Evolutionary conservation across 495 filamentous ascomycete species (phyloP).

Genomic region (Cetradonia linearis): DNA sequence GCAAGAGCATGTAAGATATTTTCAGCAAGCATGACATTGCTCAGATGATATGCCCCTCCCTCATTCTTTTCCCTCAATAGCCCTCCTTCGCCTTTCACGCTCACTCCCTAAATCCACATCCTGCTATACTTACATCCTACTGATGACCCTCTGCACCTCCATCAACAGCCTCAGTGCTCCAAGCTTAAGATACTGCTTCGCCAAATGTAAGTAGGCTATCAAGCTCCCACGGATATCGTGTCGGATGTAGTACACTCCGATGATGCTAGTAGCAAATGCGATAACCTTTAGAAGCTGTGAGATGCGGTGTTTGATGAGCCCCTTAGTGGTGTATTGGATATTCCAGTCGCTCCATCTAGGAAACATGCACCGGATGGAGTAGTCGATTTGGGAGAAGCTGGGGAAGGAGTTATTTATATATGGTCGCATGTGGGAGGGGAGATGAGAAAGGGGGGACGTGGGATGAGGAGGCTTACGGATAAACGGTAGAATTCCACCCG

Average conservation of each 20-base stretch:
- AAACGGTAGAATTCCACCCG: conserved; percentile 51
- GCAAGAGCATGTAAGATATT: too few relatives aligned
- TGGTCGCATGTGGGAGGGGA: background rate
- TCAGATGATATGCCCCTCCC: too few relatives aligned
- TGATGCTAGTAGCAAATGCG: conserved; percentile 22
- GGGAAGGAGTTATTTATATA: conserved; percentile 7
- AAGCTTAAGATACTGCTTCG: background rate
- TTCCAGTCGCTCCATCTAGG: conserved; percentile 48
- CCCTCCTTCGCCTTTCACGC: too few relatives aligned
- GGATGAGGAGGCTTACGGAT: conserved; percentile 40
- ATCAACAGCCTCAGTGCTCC: background rate
- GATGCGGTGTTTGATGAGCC: conserved; percentile 28
- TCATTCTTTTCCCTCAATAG: too few relatives aligned
- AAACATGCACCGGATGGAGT: conserved; percentile 41
- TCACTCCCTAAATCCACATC: background rate
- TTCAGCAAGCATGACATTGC: too few relatives aligned
- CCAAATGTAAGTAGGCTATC: background rate
- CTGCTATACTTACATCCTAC: background rate
- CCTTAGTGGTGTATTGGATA: conserved; percentile 41
- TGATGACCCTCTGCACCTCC: background rate
- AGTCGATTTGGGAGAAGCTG: conserved; percentile 44
- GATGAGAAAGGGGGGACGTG: background rate
- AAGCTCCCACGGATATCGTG: conserved; percentile 9
- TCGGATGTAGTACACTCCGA: conserved; percentile 14
- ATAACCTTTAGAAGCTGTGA: conserved; percentile 20